These are phyloP conservation scores for Boletus reticuloceps DNA, from an alignment of 768 basidiomycete species.

Conservation along the genomic window DNA sequence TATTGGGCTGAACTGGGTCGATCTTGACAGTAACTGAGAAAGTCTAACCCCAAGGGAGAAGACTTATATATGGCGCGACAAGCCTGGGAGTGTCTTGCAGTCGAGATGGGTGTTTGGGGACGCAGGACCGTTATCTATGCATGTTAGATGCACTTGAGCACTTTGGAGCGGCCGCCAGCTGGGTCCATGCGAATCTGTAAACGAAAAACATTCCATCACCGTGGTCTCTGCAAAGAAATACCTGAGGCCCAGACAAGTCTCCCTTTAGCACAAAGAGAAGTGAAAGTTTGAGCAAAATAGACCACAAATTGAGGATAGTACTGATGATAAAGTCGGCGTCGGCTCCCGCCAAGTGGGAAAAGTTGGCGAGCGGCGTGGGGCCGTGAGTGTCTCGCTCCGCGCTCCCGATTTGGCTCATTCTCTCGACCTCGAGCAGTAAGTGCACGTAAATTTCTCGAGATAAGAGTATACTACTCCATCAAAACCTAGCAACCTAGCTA, in stretches of 20 bases:
- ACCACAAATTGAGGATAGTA: neutral
- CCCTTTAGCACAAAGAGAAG: too few relatives aligned
- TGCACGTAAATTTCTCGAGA: too few relatives aligned
- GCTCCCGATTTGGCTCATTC: too few relatives aligned
- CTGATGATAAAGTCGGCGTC: too few relatives aligned
- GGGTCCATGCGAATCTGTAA: neutral
- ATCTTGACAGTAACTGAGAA: neutral
- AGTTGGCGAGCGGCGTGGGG: too few relatives aligned
- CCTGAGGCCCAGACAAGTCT: too few relatives aligned
- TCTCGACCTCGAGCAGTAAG: too few relatives aligned
- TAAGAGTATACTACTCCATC: too few relatives aligned
- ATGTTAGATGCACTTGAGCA: neutral
- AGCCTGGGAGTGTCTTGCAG: slow-evolving; percentile 15
- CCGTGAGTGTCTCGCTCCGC: too few relatives aligned
- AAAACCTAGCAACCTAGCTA: too few relatives aligned
- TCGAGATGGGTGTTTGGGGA: neutral
- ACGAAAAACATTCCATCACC: neutral
- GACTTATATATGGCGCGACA: slow-evolving; percentile 7
- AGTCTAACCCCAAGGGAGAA: neutral
- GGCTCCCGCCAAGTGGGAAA: neutral
- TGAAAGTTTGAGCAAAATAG: neutral
- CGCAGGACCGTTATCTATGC: neutral
- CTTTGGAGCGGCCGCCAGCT: neutral
- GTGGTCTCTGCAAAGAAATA: neutral
- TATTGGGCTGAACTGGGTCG: neutral